phyloP scores from a whole-genome alignment of 805 yeast genomes.

The Vanderwaltozyma yarrowii region DNA sequence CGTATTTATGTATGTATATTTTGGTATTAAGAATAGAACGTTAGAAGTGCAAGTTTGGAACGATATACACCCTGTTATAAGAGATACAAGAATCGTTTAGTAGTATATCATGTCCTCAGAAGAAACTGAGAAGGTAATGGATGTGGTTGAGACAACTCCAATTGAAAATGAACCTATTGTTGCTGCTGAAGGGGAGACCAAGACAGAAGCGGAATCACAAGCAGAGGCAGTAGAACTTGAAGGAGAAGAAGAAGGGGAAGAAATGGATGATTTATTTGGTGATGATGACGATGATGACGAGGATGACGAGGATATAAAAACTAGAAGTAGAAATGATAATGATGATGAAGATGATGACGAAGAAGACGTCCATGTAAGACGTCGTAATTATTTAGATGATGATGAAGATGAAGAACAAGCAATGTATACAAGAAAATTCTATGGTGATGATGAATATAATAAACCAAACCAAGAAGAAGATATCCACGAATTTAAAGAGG shows the following conservation, averaged over 20 bases:
- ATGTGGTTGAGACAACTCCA: neutral
- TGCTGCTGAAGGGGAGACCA: neutral
- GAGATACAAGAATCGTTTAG: no score
- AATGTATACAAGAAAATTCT: constrained; percentile 28
- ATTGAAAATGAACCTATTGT: no score
- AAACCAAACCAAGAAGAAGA: constrained; percentile 25
- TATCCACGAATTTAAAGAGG: constrained; percentile 29
- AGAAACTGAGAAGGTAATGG: neutral
- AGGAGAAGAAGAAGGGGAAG: constrained; percentile 27
- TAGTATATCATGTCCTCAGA: neutral
- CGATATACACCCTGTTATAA: no score
- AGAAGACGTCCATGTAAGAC: constrained; percentile 13
- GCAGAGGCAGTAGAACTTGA: neutral
- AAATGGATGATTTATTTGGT: constrained; percentile 35
- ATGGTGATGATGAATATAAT: constrained; percentile 25
- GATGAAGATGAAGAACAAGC: constrained; percentile 30
- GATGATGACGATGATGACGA: constrained; percentile 27
- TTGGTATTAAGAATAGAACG: no score
- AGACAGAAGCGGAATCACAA: neutral
- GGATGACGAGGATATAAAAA: constrained; percentile 9
- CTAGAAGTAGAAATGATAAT: constrained; percentile 1
- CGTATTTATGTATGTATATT: no score
- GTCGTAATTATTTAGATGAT: constrained; percentile 19
- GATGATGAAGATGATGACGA: constrained; percentile 20
- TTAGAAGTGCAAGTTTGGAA: no score